Conservation (phyloP, 192 early-diverging fungal species). For the Anaeromyces robustus region DNA sequence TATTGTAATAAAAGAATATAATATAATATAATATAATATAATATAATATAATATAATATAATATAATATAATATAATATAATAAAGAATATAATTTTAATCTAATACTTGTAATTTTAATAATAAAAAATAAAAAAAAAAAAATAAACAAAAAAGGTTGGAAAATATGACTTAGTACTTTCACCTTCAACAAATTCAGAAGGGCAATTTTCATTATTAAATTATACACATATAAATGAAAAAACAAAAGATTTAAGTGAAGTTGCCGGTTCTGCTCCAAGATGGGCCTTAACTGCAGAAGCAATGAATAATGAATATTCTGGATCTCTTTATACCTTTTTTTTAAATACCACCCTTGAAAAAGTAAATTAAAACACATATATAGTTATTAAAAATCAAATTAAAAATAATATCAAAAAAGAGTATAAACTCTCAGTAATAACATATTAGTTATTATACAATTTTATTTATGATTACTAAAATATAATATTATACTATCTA, state of each 20-base stretch:
- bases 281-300: conserved; percentile 11
- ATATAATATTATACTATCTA: too few relatives aligned
- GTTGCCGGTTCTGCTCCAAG: conserved; percentile 7
- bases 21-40: too few relatives aligned
- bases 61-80: too few relatives aligned
- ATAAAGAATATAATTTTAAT: too few relatives aligned
- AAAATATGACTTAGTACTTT: not conserved
- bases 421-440: too few relatives aligned
- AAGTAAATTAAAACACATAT: not conserved
- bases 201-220: conserved; percentile 6
- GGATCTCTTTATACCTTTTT: conserved; percentile 3
- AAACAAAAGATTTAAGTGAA: not conserved
- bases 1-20: conserved; percentile 5
- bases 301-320: not conserved
- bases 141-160: too few relatives aligned
- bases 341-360: conserved; percentile 9
- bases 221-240: conserved; percentile 5
- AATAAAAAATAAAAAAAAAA: too few relatives aligned
- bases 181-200: not conserved
- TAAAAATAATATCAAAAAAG: too few relatives aligned
- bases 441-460: too few relatives aligned
- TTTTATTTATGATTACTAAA: too few relatives aligned
- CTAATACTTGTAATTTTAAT: too few relatives aligned
- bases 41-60: too few relatives aligned
- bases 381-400: not conserved